Conservation (phyloP, 1,284 basidiomycete species). For the Rhodofomes roseus region DNA sequence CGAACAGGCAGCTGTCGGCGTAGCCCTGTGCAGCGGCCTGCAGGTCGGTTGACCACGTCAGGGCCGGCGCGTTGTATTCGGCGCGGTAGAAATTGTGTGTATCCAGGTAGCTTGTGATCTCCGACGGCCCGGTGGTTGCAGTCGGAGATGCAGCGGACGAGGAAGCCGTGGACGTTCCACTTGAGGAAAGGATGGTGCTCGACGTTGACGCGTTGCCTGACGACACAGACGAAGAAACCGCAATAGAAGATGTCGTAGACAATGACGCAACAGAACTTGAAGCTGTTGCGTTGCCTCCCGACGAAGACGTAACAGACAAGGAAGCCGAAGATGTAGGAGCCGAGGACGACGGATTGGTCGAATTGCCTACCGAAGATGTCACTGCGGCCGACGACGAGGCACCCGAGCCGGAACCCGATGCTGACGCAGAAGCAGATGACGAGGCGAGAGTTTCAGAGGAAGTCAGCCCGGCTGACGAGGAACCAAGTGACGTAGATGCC, state of each 20-base stretch:
- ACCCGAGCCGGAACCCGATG: background rate
- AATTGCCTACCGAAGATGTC: background rate
- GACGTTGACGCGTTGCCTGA: background rate
- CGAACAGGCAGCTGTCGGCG: slow-evolving; percentile 55
- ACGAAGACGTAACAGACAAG: background rate
- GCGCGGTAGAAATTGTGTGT: slow-evolving; percentile 56
- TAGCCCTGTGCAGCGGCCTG: slow-evolving; percentile 54
- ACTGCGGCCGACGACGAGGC: background rate
- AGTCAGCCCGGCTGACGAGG: slow-evolving; percentile 4
- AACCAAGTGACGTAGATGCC: background rate
- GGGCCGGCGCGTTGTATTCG: slow-evolving; percentile 45
- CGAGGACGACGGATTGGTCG: background rate
- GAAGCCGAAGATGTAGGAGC: background rate
- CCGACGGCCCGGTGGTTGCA: slow-evolving; percentile 41
- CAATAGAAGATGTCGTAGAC: background rate
- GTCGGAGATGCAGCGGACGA: slow-evolving; percentile 19
- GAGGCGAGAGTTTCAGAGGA: background rate
- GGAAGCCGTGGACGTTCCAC: slow-evolving; percentile 1
- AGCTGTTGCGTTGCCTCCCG: background rate
- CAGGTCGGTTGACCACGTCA: slow-evolving; percentile 54
- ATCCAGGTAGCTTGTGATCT: slow-evolving; percentile 38
- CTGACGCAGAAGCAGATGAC: background rate
- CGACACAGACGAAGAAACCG: background rate
- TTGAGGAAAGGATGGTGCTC: background rate
- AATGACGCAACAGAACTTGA: slow-evolving; percentile 1